Base-by-base conservation (phyloP, 441 rosid species). In the Bruguiera hainesii region DNA sequence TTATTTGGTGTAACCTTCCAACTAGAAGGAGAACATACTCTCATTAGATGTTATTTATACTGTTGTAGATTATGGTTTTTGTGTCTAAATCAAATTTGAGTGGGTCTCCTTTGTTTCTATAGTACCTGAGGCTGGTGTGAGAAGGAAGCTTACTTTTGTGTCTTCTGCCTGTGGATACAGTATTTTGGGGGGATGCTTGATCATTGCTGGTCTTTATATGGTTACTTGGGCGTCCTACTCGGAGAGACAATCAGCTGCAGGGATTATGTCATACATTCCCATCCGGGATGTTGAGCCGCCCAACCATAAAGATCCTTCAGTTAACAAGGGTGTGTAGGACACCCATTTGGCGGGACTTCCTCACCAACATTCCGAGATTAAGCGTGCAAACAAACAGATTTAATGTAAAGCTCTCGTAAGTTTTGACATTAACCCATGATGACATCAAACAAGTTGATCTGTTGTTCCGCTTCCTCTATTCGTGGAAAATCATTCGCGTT, bases 181-280 rank as follows among this genome's bases (percentile, higher is more conserved):
- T 68, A 66, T 95, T 42, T 66, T 90, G 23, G 99, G 98, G 39
- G 98, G 99, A 49, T 81, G 84, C 63, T 85, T 95, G 28, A 95
- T 95, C 73, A 83, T 95, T 30, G 80, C 78, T 1, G 96, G 98
- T 39, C 93, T 95, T 31, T 95, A 95, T 76, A 61, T 82, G 83
- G 98, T 95, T 69, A 92, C 98, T 30, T 92, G 98, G 99, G 98
- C 93, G 37, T 89, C 98, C 8, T 81, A 84, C 67, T 74, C 83
- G 71, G 99, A 87, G 58, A 78, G 65, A 39, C 85, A 79, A 73
- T 66, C 85, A 23, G 35, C 71, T 16, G 30, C 60, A 0, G 82
- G 68, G 65, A 62, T 73, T 1, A 63, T 76, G 63, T 73, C 91
- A 52, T 80, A 81, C 46, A 73, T 73, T 5, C 7, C 60, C 15